Evolutionary conservation across 2,329 filamentous ascomycete genomes (phyloP), one percentile per base, ranked within the genome.

Genomic region (Hypoxylon sp.): DNA sequence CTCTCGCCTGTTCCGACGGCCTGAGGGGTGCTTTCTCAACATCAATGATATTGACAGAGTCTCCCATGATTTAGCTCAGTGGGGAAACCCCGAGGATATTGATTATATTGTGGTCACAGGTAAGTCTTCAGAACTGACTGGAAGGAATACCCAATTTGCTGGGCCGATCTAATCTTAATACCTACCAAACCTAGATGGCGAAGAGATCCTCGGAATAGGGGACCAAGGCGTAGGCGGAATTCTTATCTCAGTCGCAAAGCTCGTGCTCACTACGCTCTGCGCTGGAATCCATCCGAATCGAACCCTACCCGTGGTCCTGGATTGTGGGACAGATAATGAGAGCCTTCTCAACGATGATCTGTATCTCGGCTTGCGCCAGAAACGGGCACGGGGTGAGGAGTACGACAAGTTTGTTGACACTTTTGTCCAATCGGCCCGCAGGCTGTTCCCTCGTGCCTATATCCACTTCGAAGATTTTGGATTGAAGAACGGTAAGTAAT

Each of bases 401-500:
- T 97, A 97, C 74, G 92, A 95, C 75, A 78, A 87, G 0, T 93
- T 97, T 67, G 88, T 97, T 1, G 91, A 93, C 49, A 87, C 81
- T 0, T 97, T 97, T 74, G 87, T 97, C 7, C 81, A 84, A 56
- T 84, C 88, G 0, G 90, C 90, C 0, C 83, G 89, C 48, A 88
- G 90, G 72, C 83, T 89, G 1, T 97, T 91, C 67, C 94, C 94
- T 0, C 89, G 86, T 49, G 93, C 94, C 0, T 95, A 94, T 73
- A 90, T 97, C 19, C 93, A 97, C 75, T 97, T 97, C 73, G 93
- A 97, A 74, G 94, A 97, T 75, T 97, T 97, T 80, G 93, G 93
- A 0, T 80, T 97, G 0, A 79, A 79, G 1, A 97, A 97, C 74
- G 87, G 87, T 86, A 67, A 69, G 79, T 67, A 2, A 2, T 13